Evolutionary conservation across 164 flowering plant species (phyloP).

Genomic region (Sedum album): DNA sequence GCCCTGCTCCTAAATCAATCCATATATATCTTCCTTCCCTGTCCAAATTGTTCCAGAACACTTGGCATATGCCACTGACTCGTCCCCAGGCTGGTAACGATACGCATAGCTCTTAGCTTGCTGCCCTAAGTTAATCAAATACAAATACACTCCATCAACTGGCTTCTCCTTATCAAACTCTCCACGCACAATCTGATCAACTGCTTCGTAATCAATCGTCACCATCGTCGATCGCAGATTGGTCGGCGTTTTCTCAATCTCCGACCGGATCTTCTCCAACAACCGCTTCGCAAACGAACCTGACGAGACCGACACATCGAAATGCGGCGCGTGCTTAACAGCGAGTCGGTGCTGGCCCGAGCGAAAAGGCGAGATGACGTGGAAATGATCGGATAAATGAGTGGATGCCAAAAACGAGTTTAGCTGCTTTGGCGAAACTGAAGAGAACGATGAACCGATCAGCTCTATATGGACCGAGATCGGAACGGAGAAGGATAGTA

Average conservation of each 20-base stretch:
- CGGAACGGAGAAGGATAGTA: slow-evolving; percentile 27
- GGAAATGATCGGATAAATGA: slow-evolving; percentile 24
- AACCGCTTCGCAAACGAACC: slow-evolving; percentile 14
- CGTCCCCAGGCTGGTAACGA: slow-evolving; percentile 32
- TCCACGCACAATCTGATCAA: slow-evolving; percentile 12
- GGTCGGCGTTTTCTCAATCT: not conserved
- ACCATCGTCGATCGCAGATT: not conserved
- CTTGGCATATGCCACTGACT: slow-evolving; percentile 50
- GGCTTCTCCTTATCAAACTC: slow-evolving; percentile 2
- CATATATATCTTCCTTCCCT: slow-evolving; percentile 76
- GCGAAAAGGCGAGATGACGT: slow-evolving; percentile 21
- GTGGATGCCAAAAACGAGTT: slow-evolving; percentile 25
- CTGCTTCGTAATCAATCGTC: not conserved
- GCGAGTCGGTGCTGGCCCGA: slow-evolving; percentile 17
- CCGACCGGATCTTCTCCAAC: slow-evolving; percentile 10
- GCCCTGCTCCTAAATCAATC: slow-evolving; percentile 89
- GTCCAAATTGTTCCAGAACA: slow-evolving; percentile 75
- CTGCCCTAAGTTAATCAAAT: slow-evolving; percentile 17
- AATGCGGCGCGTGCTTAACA: slow-evolving; percentile 26
- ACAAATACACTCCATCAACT: not conserved
- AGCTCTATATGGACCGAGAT: slow-evolving; percentile 31
- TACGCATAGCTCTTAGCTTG: slow-evolving; percentile 63
- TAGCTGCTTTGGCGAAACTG: slow-evolving; percentile 20
- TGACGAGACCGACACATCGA: slow-evolving; percentile 20
- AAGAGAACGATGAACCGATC: slow-evolving; percentile 28